phyloP scores from a whole-genome alignment of 768 basidiomycete genomes.

The Coprinopsis cinerea region DNA sequence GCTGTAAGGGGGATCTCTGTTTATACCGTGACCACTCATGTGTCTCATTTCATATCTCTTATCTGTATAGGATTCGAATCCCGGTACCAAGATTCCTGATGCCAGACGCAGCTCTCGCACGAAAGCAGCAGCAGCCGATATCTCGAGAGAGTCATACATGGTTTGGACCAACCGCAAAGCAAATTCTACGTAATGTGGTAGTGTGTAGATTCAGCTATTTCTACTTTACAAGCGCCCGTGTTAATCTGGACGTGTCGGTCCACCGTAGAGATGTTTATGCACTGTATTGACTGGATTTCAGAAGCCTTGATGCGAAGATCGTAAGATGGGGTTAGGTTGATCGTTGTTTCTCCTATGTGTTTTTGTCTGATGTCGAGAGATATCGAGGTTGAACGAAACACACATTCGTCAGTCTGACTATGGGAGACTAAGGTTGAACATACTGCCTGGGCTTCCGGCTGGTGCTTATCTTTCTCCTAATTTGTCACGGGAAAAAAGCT shows the following conservation, averaged over 20 bases:
- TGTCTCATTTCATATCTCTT: constrained; percentile 9
- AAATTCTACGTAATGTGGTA: constrained; percentile 35
- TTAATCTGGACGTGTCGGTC: too few relatives aligned
- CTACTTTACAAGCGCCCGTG: neutral
- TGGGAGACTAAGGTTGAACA: too few relatives aligned
- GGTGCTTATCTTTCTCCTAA: neutral
- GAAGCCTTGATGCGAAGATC: too few relatives aligned
- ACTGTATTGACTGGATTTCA: too few relatives aligned
- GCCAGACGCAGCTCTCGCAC: constrained; percentile 74
- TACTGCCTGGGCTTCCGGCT: too few relatives aligned
- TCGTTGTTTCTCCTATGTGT: too few relatives aligned
- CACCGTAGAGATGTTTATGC: too few relatives aligned
- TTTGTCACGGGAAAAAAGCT: neutral
- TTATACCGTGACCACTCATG: neutral
- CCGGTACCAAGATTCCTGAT: constrained; percentile 67
- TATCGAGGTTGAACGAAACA: too few relatives aligned
- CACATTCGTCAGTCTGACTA: too few relatives aligned
- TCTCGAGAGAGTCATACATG: constrained; percentile 81
- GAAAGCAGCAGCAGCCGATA: constrained; percentile 53
- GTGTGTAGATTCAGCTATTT: neutral
- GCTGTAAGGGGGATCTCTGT: constrained; percentile 44
- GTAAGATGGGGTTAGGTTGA: too few relatives aligned
- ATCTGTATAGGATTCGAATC: constrained; percentile 54
- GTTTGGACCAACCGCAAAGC: constrained; percentile 81
- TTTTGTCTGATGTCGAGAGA: too few relatives aligned